These are phyloP conservation scores for Citrus unshiu DNA, from an alignment of 345 rosid genomes.

Conservation along the genomic window DNA sequence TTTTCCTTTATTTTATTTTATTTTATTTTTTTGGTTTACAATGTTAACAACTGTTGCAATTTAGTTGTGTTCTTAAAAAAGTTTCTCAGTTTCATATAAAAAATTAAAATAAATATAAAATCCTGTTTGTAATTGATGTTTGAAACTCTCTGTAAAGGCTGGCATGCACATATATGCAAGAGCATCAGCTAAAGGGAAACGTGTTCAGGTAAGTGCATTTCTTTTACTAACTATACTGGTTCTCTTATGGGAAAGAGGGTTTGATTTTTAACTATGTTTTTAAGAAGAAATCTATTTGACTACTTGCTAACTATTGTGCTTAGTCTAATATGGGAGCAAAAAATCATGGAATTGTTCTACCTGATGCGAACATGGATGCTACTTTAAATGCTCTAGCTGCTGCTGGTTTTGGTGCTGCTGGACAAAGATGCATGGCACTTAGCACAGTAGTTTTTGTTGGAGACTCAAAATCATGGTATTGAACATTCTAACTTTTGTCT, in stretches of 20 bases:
- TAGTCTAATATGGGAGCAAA: constrained; percentile 99
- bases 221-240: not conserved
- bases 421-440: constrained; percentile 98
- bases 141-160: constrained; percentile 46
- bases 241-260: not conserved
- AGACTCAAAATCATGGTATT: constrained; percentile 69
- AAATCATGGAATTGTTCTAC: constrained; percentile 83
- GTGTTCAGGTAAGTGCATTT: constrained; percentile 68
- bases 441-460: constrained; percentile 93
- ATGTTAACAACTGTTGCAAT: not conserved
- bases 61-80: constrained; percentile 2
- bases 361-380: constrained; percentile 80
- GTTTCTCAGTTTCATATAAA: too few species aligned
- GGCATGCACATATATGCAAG: constrained; percentile 95
- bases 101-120: too few species aligned
- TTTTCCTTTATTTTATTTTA: not conserved
- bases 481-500: not conserved
- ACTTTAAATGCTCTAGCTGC: constrained; percentile 83
- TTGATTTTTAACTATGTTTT: not conserved
- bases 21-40: too few species aligned
- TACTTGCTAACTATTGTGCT: constrained; percentile 12
- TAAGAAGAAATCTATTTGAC: constrained; percentile 14
- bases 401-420: constrained; percentile 99
- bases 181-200: constrained; percentile 92
- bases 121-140: not conserved